Evolutionary conservation across 75 land plant genomes (phyloP).

Genomic region (Azolla pinnata): DNA sequence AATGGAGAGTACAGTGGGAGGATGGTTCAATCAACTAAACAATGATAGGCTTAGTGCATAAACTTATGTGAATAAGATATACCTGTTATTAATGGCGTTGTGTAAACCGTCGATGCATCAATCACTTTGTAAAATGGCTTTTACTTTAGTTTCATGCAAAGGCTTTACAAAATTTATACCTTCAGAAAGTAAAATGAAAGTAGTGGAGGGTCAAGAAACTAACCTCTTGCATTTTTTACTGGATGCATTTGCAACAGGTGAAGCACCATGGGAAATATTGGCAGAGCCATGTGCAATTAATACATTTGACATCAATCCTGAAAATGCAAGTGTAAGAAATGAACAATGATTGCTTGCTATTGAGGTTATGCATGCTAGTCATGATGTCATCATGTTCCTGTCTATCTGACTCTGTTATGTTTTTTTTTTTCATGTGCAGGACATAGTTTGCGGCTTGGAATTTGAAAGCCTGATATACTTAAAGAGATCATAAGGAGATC

Average conservation of each 20-base stretch:
- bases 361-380: not conserved
- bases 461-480: slow-evolving; percentile 70
- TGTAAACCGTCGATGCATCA: no score
- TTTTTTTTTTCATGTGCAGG: slow-evolving; percentile 35
- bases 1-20: no score
- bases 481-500: slow-evolving; percentile 27
- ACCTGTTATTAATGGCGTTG: no score
- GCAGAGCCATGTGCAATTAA: slow-evolving; percentile 87
- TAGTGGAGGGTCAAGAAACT: no score
- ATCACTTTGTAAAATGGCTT: no score
- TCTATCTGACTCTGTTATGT: not conserved
- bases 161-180: no score
- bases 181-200: no score
- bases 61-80: no score
- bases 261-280: slow-evolving; percentile 49
- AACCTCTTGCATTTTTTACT: no score
- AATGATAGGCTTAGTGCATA: no score
- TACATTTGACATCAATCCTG: slow-evolving; percentile 74
- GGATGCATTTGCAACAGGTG: slow-evolving; percentile 32
- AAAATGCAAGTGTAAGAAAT: slow-evolving; percentile 61
- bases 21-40: no score
- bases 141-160: no score
- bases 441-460: slow-evolving; percentile 74
- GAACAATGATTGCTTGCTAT: not conserved
- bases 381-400: not conserved